Evolutionary conservation across 139 green algal species (phyloP).

Genomic region (Trebouxia sp.): DNA sequence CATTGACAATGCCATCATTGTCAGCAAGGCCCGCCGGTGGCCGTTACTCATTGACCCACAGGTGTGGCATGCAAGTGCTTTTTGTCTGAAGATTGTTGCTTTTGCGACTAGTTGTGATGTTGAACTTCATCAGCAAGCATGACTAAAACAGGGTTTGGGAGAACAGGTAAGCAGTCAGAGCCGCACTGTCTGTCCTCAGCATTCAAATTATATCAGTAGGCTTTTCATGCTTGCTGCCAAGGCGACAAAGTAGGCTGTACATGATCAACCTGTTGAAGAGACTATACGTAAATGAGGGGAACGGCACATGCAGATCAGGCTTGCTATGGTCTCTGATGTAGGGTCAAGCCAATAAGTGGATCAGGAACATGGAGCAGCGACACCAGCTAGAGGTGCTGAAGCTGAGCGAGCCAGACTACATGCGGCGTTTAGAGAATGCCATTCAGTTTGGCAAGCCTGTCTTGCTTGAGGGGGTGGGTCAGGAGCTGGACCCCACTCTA

Average conservation of each 20-base stretch:
- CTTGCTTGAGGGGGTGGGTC: constrained; percentile 81
- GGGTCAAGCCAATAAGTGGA: constrained; percentile 85
- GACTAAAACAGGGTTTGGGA: too few species aligned
- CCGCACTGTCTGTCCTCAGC: too few species aligned
- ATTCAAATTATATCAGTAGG: too few species aligned
- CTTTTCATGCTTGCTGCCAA: too few species aligned
- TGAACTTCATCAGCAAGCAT: too few species aligned
- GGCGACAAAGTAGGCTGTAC: too few species aligned
- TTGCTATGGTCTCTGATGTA: not conserved
- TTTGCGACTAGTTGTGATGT: too few species aligned
- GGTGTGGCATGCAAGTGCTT: constrained; percentile 24
- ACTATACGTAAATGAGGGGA: too few species aligned
- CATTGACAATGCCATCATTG: constrained; percentile 82
- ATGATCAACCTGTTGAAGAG: too few species aligned
- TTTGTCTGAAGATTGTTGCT: too few species aligned
- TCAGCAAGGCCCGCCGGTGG: constrained; percentile 75
- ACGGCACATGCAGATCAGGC: too few species aligned
- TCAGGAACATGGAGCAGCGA: constrained; percentile 80
- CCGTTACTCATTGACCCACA: constrained; percentile 87
- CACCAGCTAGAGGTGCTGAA: constrained; percentile 73
- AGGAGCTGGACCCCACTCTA: constrained; percentile 76
- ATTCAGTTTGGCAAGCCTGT: constrained; percentile 83
- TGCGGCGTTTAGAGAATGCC: constrained; percentile 81
- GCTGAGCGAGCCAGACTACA: constrained; percentile 73
- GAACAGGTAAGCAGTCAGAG: too few species aligned